Base-by-base conservation (phyloP, 495 filamentous ascomycete genomes). In the Aspergillus baeticus region DNA sequence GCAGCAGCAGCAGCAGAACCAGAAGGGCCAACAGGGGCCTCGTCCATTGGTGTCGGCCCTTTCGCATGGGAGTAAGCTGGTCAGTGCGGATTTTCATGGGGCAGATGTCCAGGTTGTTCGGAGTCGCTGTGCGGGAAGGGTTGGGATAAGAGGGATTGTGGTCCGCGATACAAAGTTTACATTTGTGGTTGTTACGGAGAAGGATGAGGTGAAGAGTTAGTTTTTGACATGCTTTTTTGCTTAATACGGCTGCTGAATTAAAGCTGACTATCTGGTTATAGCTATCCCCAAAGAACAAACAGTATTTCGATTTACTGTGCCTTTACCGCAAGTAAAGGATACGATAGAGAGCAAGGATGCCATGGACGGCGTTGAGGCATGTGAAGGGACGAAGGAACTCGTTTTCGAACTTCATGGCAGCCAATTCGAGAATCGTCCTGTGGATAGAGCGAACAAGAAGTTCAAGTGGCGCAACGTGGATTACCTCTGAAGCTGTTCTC, bases 371-470 rank as follows among this genome's bases (percentile, higher is more conserved):
- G 15, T 8, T 8, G 29, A 36, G 26, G 33, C 43, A 37, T 35
- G 17, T 10, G 51, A 55, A 41, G 47, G 20, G 3, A 48, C 38
- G 8, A 69, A 70, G 36, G 69, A 72, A 11, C 70, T 98, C 63
- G 79, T 87, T 3, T 96, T 97, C 62, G 92, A 98, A 70, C 74
- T 98, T 1, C 86, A 92, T 61, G 94, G 94, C 14, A 87, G 87
- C 56, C 89, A 93, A 62, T 94, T 98, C 65, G 80, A 88, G 77
- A 87, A 84, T 62, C 81, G 90, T 26, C 84, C 93, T 10, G 85
- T 88, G 6, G 92, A 97, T 64, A 77, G 94, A 34, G 90, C 88
- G 29, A 92, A 87, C 59, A 93, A 87, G 76, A 96, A 97, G 72
- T 93, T 96, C 71, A 96, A 94, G 71, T 74, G 74, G 62, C 85